Base-by-base conservation (phyloP, 73 alveolate genomes). In the Paraurostyla sp. region DNA sequence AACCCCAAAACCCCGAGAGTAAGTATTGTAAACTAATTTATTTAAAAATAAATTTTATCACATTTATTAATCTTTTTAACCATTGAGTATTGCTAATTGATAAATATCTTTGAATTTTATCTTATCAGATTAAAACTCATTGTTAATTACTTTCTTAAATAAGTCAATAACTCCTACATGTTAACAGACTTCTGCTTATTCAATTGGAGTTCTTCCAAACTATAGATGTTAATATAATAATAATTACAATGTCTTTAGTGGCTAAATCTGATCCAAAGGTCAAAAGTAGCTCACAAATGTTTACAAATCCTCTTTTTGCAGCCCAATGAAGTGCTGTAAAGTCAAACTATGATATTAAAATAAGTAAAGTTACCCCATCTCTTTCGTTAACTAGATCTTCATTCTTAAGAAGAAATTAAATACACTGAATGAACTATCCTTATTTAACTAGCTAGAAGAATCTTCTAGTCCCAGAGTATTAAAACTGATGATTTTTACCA, bases 1-100 rank as follows among this genome's bases (percentile, higher is more conserved):
- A 69, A 69, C 58, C 84, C 84, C 84, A 60, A 60, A 60, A 60
- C 78, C 78, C 78, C 78, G 45, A 3, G 22, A 27, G 7, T 25
- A n/a, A n/a, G n/a, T n/a, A n/a, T n/a, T n/a, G n/a, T n/a, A n/a
- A n/a, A n/a, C n/a, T n/a, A n/a, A n/a, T n/a, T n/a, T n/a, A n/a
- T n/a, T n/a, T n/a, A n/a, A n/a, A n/a, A n/a, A n/a, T n/a, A n/a
- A n/a, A n/a, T n/a, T n/a, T n/a, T n/a, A 16, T 30, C 45, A 60
- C 25, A 4, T 9, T 9, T 60, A 16, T 13, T 11, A 29, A 9
- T 9, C 78, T 30, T 60, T 33, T 13, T 16, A 7, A 27, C 32
- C 32, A 23, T 33, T 60, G 6, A 60, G 25, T 33, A 60, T 29
- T 16, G 78, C 78, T 30, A 60, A 16, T 29, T 60, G 78, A 60